A percentile compares a stretch with the other conserved stretches of the same genome.
phyloP scores from a whole-genome alignment of 2,329 filamentous ascomycete genomes.

The Meredithiella fracta region DNA sequence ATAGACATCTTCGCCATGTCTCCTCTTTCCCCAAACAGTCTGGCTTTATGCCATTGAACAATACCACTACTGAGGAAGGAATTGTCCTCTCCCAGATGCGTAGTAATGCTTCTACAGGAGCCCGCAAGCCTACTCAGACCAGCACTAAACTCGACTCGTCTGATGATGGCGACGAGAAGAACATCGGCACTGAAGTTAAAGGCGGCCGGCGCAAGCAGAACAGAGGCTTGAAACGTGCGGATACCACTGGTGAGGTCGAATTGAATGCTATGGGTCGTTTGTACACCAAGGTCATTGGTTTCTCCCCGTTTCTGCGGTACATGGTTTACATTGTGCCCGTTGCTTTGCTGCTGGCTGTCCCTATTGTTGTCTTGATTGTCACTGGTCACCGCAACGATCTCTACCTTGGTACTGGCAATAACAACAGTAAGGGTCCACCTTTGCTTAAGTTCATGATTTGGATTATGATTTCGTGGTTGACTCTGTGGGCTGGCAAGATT shows the following conservation, averaged over 20 bases:
- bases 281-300: slow-evolving; percentile 47
- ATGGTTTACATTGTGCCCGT: slow-evolving; percentile 52
- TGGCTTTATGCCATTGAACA: slow-evolving; percentile 30
- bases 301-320: slow-evolving; percentile 48
- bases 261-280: slow-evolving; percentile 50
- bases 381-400: slow-evolving; percentile 26
- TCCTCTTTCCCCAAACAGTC: slow-evolving; percentile 24
- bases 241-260: slow-evolving; percentile 33
- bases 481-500: slow-evolving; percentile 51
- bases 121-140: slow-evolving; percentile 30
- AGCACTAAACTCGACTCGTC: slow-evolving; percentile 19
- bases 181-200: slow-evolving; percentile 19
- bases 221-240: slow-evolving; percentile 24
- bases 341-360: slow-evolving; percentile 42
- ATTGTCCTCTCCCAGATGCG: slow-evolving; percentile 41
- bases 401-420: slow-evolving; percentile 21
- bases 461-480: slow-evolving; percentile 52
- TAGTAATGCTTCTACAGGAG: slow-evolving; percentile 38
- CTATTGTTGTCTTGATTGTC: slow-evolving; percentile 39
- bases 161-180: slow-evolving; percentile 27
- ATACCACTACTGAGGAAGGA: slow-evolving; percentile 23
- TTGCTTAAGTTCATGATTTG: slow-evolving; percentile 49
- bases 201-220: slow-evolving; percentile 34
- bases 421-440: slow-evolving; percentile 26
- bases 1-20: slow-evolving; percentile 7